Base-by-base conservation (phyloP, 352 stramenopile genomes). In the Pythium rishiriense region DNA sequence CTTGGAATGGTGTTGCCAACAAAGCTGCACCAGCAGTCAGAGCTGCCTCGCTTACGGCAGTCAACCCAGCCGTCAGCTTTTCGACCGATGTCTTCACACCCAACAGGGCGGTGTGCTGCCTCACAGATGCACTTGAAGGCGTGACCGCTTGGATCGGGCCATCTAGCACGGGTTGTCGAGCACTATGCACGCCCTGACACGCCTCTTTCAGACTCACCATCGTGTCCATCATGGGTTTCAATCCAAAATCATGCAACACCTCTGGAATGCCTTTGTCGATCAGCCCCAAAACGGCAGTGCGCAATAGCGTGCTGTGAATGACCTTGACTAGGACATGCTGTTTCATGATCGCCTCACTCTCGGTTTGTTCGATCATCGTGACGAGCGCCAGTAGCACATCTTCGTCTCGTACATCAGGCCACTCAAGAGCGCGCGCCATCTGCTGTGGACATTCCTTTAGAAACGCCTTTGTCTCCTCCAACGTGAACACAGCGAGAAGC, bases 201-300 rank as follows among this genome's bases (percentile, higher is more conserved):
- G 50, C 21, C 2, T 50, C 22, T 25, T 47, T 22, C 4, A 67
- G 7, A 21, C 19, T 60, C 29, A 71, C 29, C 58, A 68, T 74
- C 3, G 60, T 52, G 9, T 29, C 41, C 29, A 60, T 29, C 54
- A 72, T 72, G 15, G 29, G 29, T 26, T 61, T 68, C 24, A 74
- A 53, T 0, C 66, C 62, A 42, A 55, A 62, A 35, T 77, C 62
- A 39, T 73, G 70, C 14, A 77, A 33, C 3, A 72, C 39, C 15
- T 62, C 56, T 0, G 70, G 70, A 21, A 73, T 54, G 26, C 66
- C 66, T 51, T 77, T 74, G 24, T 74, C 58, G 28, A 77, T 72
- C n/a, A 69, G 50, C 24, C 70, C 70, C n/a, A 72, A 14, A 1
- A 72, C 41, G 15, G 64, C 70, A 5, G 69, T 69, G 12, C 66